A percentile compares a stretch with the other conserved stretches of the same genome.
Conservation (phyloP, 2,329 filamentous ascomycete species). For the Aspergillus transmontanensis region DNA sequence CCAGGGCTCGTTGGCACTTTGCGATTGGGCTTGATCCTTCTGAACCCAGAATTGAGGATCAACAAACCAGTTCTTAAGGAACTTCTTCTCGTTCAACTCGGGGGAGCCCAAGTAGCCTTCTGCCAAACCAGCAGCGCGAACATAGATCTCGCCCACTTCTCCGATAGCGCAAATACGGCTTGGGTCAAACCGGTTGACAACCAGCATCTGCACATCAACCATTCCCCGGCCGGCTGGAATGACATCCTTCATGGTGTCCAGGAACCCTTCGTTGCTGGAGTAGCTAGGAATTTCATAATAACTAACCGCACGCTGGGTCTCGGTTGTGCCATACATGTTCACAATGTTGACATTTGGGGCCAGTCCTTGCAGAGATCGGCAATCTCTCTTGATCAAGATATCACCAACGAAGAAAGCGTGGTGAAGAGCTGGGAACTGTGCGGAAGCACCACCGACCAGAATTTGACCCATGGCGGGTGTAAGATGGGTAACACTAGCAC, state of each 20-base stretch:
- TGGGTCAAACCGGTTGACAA: slow-evolving; percentile 71
- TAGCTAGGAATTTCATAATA: slow-evolving; percentile 77
- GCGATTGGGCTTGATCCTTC: slow-evolving; percentile 58
- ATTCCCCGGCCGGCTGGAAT: slow-evolving; percentile 86
- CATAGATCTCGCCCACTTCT: slow-evolving; percentile 80
- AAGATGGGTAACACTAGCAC: slow-evolving; percentile 79
- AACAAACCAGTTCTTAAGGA: slow-evolving; percentile 84
- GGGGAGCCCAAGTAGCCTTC: slow-evolving; percentile 71
- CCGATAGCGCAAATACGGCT: slow-evolving; percentile 75
- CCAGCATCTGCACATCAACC: slow-evolving; percentile 82
- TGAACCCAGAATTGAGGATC: slow-evolving; percentile 70
- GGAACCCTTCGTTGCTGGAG: slow-evolving; percentile 63
- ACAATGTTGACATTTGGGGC: slow-evolving; percentile 75
- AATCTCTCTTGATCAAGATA: slow-evolving; percentile 82
- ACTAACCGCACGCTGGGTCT: slow-evolving; percentile 78
- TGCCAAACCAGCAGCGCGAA: slow-evolving; percentile 80
- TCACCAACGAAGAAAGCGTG: slow-evolving; percentile 91
- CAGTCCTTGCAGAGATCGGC: slow-evolving; percentile 71
- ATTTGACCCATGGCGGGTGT: slow-evolving; percentile 98
- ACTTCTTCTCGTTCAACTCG: slow-evolving; percentile 72
- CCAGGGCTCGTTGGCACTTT: slow-evolving; percentile 68
- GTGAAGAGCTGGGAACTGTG: slow-evolving; percentile 75
- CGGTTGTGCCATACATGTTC: slow-evolving; percentile 88
- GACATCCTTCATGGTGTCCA: slow-evolving; percentile 70
- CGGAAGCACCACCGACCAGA: slow-evolving; percentile 78